These are phyloP conservation scores for Trametes cinnabarina DNA, from an alignment of 768 basidiomycete species.

Conservation along the genomic window DNA sequence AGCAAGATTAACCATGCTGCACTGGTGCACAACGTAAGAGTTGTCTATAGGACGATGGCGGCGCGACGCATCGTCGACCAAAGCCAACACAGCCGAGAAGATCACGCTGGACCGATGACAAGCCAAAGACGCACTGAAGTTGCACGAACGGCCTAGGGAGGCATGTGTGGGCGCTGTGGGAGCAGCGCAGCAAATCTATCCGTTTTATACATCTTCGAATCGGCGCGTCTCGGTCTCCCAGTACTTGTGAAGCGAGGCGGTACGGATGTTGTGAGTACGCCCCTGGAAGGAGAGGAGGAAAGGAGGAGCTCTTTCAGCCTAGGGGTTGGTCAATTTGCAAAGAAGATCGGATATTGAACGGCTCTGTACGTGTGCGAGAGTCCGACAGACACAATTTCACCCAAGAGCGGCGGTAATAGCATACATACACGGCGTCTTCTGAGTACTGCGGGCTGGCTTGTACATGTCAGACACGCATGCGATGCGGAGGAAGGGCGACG, in stretches of 20 bases:
- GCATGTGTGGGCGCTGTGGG: neutral
- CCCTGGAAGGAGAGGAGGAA: too few species aligned
- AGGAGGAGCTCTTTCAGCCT: too few species aligned
- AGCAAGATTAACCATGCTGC: neutral
- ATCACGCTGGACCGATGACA: too few species aligned
- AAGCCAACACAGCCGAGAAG: too few species aligned
- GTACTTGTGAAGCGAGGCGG: too few species aligned
- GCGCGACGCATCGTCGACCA: too few species aligned
- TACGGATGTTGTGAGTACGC: too few species aligned
- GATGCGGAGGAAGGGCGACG: neutral
- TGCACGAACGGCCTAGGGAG: neutral
- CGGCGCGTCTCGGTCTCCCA: neutral
- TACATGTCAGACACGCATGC: neutral
- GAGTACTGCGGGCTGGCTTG: neutral
- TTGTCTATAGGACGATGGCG: too few species aligned
- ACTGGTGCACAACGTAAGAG: neutral
- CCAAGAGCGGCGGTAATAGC: neutral
- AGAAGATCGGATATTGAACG: constrained; percentile 4
- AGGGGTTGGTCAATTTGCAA: too few species aligned
- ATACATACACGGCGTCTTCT: neutral
- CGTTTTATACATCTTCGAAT: too few species aligned
- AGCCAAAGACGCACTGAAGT: too few species aligned
- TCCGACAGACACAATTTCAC: neutral
- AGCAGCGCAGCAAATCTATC: too few species aligned
- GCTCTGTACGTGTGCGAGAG: constrained; percentile 12